phyloP scores from a whole-genome alignment of 352 stramenopile genomes.

The Phytopythium vexans region DNA sequence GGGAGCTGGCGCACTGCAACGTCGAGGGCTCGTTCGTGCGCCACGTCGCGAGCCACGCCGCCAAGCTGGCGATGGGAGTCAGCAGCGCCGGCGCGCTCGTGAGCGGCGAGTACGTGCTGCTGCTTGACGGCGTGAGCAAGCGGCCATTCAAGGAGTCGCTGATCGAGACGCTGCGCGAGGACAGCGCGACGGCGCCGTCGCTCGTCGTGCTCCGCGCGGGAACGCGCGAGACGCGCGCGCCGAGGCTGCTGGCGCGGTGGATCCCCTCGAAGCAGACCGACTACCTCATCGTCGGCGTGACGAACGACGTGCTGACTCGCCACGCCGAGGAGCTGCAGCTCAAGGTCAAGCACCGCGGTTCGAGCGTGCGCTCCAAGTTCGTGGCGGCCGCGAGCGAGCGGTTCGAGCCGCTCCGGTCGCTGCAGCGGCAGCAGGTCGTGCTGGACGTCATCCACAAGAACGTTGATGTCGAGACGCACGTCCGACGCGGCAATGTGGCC shows the following conservation, averaged over 20 bases:
- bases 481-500: slow-evolving; percentile 45
- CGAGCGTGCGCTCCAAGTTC: slow-evolving; percentile 53
- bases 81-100: slow-evolving; percentile 17
- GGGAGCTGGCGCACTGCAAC: slow-evolving; percentile 60
- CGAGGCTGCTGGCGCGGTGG: slow-evolving; percentile 1
- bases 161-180: slow-evolving; percentile 67
- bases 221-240: slow-evolving; percentile 10
- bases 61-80: slow-evolving; percentile 24
- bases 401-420: slow-evolving; percentile 71
- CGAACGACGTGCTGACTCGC: slow-evolving; percentile 49
- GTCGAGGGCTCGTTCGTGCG: slow-evolving; percentile 71
- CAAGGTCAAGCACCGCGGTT: slow-evolving; percentile 72
- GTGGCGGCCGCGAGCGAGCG: slow-evolving; percentile 26
- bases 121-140: slow-evolving; percentile 61
- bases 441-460: slow-evolving; percentile 74
- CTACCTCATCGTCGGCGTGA: slow-evolving; percentile 61
- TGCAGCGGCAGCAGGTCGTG: slow-evolving; percentile 76
- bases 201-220: slow-evolving; percentile 43
- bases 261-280: slow-evolving; percentile 11
- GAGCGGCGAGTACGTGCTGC: slow-evolving; percentile 60
- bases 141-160: slow-evolving; percentile 72
- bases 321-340: slow-evolving; percentile 62
- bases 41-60: slow-evolving; percentile 43
- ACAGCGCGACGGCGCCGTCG: slow-evolving; percentile 52
- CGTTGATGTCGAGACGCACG: slow-evolving; percentile 58